Conservation (phyloP, 139 green algal species). For the Raphidocelis subcapitata region DNA sequence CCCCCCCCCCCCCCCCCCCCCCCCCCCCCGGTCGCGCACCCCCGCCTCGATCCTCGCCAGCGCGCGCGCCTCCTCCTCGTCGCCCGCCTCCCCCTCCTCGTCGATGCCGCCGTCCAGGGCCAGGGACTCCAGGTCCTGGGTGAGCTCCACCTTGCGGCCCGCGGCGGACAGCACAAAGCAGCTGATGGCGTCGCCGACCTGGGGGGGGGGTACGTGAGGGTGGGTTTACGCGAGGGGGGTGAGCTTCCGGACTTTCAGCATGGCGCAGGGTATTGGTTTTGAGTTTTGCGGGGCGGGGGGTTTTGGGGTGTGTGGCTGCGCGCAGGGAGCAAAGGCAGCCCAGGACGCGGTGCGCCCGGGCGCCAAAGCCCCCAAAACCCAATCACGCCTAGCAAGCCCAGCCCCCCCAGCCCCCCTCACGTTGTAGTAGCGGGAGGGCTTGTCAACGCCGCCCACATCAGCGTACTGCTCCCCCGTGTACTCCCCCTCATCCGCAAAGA, state of each 20-base stretch:
- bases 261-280: no score
- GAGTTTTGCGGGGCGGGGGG: no score
- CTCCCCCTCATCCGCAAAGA: background rate
- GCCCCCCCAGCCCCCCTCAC: background rate
- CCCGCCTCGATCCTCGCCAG: background rate
- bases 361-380: no score
- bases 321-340: no score
- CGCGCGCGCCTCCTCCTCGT: background rate
- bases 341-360: no score
- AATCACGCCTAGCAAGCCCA: no score
- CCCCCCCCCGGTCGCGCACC: background rate
- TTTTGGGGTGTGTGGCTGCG: no score
- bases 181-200: conserved; percentile 32
- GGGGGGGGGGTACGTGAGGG: background rate
- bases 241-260: no score
- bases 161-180: conserved; percentile 46
- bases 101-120: no score
- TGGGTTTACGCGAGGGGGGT: no score
- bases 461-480: background rate
- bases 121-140: conserved; percentile 16
- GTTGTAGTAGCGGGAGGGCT: conserved; percentile 26
- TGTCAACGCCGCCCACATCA: conserved; percentile 22
- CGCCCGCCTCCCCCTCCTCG: background rate
- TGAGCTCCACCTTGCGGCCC: conserved; percentile 32
- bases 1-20: no score